Conservation (phyloP, 2,329 filamentous ascomycete species). For the Xylaria sp. region DNA sequence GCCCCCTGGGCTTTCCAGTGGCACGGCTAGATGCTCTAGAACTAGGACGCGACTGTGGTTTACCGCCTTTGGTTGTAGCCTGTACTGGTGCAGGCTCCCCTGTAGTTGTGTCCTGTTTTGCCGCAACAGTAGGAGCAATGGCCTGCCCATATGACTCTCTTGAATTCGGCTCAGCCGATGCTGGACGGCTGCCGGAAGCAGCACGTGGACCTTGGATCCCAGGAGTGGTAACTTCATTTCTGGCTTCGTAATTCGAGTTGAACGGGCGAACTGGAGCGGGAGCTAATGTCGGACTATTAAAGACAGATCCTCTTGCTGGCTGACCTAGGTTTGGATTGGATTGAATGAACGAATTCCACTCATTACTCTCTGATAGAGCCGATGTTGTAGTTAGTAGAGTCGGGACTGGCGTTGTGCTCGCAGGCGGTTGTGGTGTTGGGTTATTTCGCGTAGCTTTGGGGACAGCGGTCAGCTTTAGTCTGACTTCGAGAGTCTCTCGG, state of each 20-base stretch:
- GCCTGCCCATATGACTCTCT: constrained; percentile 18
- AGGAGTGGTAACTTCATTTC: constrained; percentile 19
- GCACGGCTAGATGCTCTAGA: constrained; percentile 61
- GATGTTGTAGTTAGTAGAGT: constrained; percentile 37
- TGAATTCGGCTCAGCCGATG: constrained; percentile 30
- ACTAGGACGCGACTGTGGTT: constrained; percentile 58
- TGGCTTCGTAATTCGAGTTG: constrained; percentile 30
- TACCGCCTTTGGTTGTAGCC: constrained; percentile 36
- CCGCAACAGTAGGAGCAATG: constrained; percentile 9
- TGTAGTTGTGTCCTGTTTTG: constrained; percentile 18
- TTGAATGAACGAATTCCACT: constrained; percentile 79
- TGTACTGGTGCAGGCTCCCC: constrained; percentile 26
- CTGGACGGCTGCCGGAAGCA: constrained; percentile 29
- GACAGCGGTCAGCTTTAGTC: constrained; percentile 80
- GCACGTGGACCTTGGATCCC: constrained; percentile 24
- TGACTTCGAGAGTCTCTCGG: constrained; percentile 91
- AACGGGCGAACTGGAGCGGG: constrained; percentile 37
- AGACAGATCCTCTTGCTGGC: constrained; percentile 36
- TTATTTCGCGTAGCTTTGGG: constrained; percentile 51
- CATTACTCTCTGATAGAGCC: constrained; percentile 64
- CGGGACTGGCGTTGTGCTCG: constrained; percentile 18
- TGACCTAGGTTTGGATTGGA: constrained; percentile 62
- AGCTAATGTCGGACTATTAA: constrained; percentile 35
- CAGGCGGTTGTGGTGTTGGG: constrained; percentile 26
- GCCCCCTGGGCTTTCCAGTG: constrained; percentile 59